Percentiles rank a stretch among this genome's conserved stretches.
These are phyloP conservation scores for Darksidea phi DNA, from an alignment of 495 filamentous ascomycete species.

Conservation along the genomic window DNA sequence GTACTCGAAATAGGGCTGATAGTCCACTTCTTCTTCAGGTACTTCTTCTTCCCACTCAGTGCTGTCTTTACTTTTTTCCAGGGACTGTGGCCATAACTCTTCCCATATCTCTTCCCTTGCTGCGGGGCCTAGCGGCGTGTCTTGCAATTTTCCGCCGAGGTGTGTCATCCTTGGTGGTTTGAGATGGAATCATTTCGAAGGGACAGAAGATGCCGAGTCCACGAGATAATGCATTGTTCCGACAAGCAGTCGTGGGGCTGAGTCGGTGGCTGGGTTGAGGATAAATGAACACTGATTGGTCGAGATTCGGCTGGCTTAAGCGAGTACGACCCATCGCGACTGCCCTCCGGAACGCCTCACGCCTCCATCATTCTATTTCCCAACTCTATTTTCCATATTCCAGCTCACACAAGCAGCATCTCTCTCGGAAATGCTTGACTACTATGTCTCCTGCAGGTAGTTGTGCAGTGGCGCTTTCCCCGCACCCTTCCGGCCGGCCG, in stretches of 20 bases:
- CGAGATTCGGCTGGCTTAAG: background rate
- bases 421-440: too few relatives aligned
- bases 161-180: background rate
- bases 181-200: background rate
- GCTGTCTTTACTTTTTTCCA: background rate
- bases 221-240: background rate
- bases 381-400: too few relatives aligned
- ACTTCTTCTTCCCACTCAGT: background rate
- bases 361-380: too few relatives aligned
- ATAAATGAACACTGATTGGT: background rate
- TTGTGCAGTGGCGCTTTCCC: too few relatives aligned
- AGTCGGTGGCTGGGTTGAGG: background rate
- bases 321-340: background rate
- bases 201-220: too few relatives aligned
- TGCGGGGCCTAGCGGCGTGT: background rate
- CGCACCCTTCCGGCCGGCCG: too few relatives aligned
- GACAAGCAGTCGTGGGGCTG: background rate
- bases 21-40: background rate
- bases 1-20: background rate
- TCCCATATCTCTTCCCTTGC: background rate
- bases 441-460: too few relatives aligned
- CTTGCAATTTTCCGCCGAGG: background rate
- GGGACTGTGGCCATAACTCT: background rate
- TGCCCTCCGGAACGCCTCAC: background rate
- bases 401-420: too few relatives aligned